Conservation (phyloP, 2,329 filamentous ascomycete species). For the Aureobasidium sp. region DNA sequence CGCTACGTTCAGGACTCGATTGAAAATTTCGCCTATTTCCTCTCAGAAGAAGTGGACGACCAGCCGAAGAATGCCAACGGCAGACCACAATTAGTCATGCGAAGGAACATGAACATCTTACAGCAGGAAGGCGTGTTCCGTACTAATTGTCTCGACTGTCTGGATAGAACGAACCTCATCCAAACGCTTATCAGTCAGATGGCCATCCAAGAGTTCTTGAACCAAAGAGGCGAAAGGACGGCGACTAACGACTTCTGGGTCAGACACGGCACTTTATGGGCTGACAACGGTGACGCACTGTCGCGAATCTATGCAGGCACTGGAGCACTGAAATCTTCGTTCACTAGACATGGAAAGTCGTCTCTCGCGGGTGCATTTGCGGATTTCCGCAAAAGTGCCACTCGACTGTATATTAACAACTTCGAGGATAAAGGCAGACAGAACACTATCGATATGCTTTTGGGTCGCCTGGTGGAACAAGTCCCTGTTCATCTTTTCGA, state of each 20-base stretch:
- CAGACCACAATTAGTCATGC: slow-evolving; percentile 27
- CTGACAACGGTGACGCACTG: slow-evolving; percentile 89
- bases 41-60: slow-evolving; percentile 65
- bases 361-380: slow-evolving; percentile 85
- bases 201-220: slow-evolving; percentile 77
- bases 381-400: slow-evolving; percentile 91
- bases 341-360: slow-evolving; percentile 92
- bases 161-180: slow-evolving; percentile 91
- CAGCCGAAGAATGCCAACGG: slow-evolving; percentile 33
- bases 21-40: slow-evolving; percentile 85
- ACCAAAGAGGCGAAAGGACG: slow-evolving; percentile 55
- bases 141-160: slow-evolving; percentile 91
- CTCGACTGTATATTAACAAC: slow-evolving; percentile 93
- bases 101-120: slow-evolving; percentile 57
- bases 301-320: slow-evolving; percentile 96
- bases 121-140: slow-evolving; percentile 94
- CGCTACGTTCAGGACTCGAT: slow-evolving; percentile 70
- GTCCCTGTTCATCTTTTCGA: slow-evolving; percentile 79
- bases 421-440: slow-evolving; percentile 90
- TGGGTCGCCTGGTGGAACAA: slow-evolving; percentile 83
- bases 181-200: slow-evolving; percentile 94
- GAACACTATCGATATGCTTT: slow-evolving; percentile 86
- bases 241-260: slow-evolving; percentile 80
- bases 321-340: slow-evolving; percentile 89
- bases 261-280: slow-evolving; percentile 88